Base-by-base conservation (phyloP, 2,329 filamentous ascomycete species). In the Diaporthe batatas region DNA sequence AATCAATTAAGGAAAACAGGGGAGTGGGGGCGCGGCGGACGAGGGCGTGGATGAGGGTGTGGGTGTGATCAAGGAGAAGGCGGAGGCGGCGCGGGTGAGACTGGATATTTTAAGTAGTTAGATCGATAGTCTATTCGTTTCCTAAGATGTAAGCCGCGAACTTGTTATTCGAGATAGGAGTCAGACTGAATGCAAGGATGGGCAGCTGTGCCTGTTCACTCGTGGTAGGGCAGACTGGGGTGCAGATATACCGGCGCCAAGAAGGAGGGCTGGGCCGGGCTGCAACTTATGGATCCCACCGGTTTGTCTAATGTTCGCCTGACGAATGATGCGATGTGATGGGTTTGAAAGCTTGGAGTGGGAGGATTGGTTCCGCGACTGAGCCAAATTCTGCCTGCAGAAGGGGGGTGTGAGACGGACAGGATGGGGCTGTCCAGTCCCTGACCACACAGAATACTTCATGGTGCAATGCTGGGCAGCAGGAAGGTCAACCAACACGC, bases 191-290 rank as follows among this genome's bases (percentile, higher is more conserved):
- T 44, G 16, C 34, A 42, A 62, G 68, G 36, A 70, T 62, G 44
- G 49, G 32, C 16, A 70, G 68, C 44, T 39, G 44, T 62, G 44
- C 44, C 44, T 59, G 32, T 51, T 3, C 44, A 70, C 32, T 53
- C 23, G 57, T 62, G 47, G 42, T 53, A 70, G 68, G 44, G 44
- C 53, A 70, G 55, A 70, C 55, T 42, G 55, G 68, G 68, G 68
- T 70, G 36, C 55, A 70, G 68, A 62, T 70, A 70, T 70, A 70
- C 53, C 55, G 68, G 32, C 44, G 62, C 62, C 62, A 51, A 65
- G 44, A 29, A 62, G 36, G 68, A 53, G 54, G 55, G 44, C 68
- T 59, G 68, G 55, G 68, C 44, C 68, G 55, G 55, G 55, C 16
- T 70, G 53, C 57, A 62, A 53, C 39, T 47, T 2, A 53, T 70